These are phyloP conservation scores for Microdochium nivale DNA, from an alignment of 2,329 filamentous ascomycete genomes.

Conservation along the genomic window DNA sequence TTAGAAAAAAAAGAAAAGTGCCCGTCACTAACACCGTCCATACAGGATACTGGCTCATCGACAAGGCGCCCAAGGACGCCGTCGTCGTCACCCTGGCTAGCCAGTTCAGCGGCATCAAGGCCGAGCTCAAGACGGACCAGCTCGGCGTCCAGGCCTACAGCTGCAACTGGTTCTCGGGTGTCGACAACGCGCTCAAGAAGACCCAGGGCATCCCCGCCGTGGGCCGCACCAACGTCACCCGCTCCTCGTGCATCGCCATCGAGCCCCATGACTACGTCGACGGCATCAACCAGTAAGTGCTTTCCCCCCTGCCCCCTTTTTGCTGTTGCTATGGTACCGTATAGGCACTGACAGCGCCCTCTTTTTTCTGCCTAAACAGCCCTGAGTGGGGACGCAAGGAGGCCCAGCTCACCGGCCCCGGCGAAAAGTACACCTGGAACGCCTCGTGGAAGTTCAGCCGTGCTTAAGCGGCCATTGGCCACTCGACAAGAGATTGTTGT, in stretches of 20 bases:
- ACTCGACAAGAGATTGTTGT: too few relatives aligned
- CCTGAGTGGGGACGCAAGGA: slow-evolving; percentile 34
- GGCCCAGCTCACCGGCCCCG: slow-evolving; percentile 30
- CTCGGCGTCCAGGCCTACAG: slow-evolving; percentile 63
- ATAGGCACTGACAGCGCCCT: slow-evolving; percentile 1
- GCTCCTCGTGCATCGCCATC: slow-evolving; percentile 66
- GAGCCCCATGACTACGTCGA: slow-evolving; percentile 74
- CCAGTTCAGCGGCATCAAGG: slow-evolving; percentile 56
- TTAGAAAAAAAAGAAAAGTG: too few relatives aligned
- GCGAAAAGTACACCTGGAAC: slow-evolving; percentile 31
- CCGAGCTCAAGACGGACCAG: slow-evolving; percentile 65
- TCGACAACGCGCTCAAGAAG: slow-evolving; percentile 43
- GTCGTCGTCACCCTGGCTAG: slow-evolving; percentile 48
- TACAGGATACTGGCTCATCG: slow-evolving; percentile 39
- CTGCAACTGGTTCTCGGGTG: slow-evolving; percentile 46
- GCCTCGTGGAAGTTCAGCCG: slow-evolving; percentile 34
- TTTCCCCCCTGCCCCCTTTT: not conserved
- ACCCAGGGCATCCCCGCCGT: slow-evolving; percentile 42
- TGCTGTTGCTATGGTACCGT: not conserved
- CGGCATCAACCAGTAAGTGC: slow-evolving; percentile 58
- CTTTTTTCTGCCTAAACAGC: slow-evolving; percentile 17
- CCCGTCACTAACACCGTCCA: too few relatives aligned
- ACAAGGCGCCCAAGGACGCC: slow-evolving; percentile 27
- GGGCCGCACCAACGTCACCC: slow-evolving; percentile 29
- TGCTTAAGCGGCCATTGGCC: not conserved